Evolutionary conservation across 2,329 filamentous ascomycete species (phyloP).

Genomic region (Phialophora verrucosa): DNA sequence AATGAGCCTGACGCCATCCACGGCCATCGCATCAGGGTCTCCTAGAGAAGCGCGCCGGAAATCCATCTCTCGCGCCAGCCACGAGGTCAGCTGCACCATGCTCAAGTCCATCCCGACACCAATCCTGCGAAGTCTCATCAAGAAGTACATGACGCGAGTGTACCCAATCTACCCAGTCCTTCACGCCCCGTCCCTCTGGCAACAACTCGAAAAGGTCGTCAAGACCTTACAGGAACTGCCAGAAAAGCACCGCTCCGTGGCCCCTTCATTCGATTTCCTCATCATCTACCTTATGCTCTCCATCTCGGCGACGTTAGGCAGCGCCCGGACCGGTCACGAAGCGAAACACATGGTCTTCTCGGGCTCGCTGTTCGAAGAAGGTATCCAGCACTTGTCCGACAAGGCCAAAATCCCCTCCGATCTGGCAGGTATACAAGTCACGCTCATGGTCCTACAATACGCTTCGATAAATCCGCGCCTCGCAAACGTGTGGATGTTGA

Average conservation of each 20-base stretch:
- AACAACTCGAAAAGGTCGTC: conserved; percentile 41
- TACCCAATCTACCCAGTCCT: conserved; percentile 43
- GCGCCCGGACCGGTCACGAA: conserved; percentile 44
- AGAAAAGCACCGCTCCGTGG: conserved; percentile 33
- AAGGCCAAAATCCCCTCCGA: conserved; percentile 42
- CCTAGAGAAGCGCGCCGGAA: conserved; percentile 35
- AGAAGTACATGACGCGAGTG: conserved; percentile 44
- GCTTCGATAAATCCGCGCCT: conserved; percentile 41
- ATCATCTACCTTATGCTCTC: conserved; percentile 45
- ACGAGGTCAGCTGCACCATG: conserved; percentile 39
- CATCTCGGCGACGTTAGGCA: conserved; percentile 43
- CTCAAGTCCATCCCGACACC: conserved; percentile 39
- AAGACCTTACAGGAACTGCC: conserved; percentile 37
- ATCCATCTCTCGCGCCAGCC: conserved; percentile 32
- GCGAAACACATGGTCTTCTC: conserved; percentile 44
- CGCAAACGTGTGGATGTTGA: conserved; percentile 42
- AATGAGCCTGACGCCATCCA: conserved; percentile 45
- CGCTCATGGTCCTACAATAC: conserved; percentile 40
- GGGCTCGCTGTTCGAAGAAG: conserved; percentile 44
- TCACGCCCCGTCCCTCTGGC: conserved; percentile 40
- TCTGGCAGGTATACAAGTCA: conserved; percentile 40
- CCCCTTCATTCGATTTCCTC: conserved; percentile 43
- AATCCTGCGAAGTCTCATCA: conserved; percentile 41
- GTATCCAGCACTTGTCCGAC: conserved; percentile 43
- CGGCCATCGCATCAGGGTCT: conserved; percentile 36